Base-by-base conservation (phyloP, 176 grass and related monocot genomes). In the Avena insularis region DNA sequence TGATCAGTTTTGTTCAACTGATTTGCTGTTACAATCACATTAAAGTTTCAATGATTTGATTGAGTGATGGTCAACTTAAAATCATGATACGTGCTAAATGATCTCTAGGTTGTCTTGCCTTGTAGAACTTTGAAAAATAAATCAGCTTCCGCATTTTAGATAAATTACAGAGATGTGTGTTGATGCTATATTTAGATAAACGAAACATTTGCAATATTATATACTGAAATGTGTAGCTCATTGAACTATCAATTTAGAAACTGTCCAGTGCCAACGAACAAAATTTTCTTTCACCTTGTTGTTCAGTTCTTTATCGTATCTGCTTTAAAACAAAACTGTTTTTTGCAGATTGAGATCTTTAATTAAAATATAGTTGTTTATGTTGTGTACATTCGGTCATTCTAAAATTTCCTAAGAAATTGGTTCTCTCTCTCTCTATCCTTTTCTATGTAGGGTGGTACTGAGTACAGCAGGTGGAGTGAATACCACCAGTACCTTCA, bases 391-490 rank as follows among this genome's bases (percentile, higher is more conserved):
- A 0, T 4, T 3, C 10, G 2, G 16, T 23, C 40, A 12, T 47
- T 72, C 40, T 46, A 72, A 47, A 45, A 4, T 7, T 71, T 46
- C 35, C 38, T 45, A 71, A 71, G 69, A 19, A 71, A 71, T 21
- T 17, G 36, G 9, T 71, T 21, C 38, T 46, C 9, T 71, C 40
- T 43, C 20, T 16, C 53, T 47, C 9, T 48, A 12, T 21, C 17
- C 9, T 48, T 73, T 6, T 48, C 10, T 49, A 74, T 74, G n/a
- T 74, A 74, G 71, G 45, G 71, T 50, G 71, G 71, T 25, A 74
- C 50, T 77, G 75, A 77, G 19, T 77, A 77, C 74, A 2, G 3
- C 50, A 8, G 16, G 4, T 79, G 70, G 70, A 45, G n/a, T 62
- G 12, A 79, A 2, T 48, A 48, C 70, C 43, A 48, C 20, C 4